phyloP scores from a whole-genome alignment of 192 early-diverging fungal species.

The Coemansia sp. region DNA sequence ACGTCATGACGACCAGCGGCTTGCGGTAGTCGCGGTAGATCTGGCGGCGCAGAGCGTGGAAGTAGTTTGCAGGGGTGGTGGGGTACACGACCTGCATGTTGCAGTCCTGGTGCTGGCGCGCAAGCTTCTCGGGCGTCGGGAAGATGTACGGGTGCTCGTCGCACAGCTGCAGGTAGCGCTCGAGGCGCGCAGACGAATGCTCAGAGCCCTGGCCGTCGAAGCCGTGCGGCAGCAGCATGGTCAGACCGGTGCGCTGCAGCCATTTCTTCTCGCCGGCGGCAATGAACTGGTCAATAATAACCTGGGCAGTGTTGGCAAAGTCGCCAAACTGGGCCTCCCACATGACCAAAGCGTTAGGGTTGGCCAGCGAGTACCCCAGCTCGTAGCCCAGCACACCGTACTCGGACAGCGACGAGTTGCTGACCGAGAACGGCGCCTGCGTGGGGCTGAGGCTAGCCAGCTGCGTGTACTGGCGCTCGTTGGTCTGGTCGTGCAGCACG shows the following conservation, averaged over 20 bases:
- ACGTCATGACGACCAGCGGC: slow-evolving; percentile 76
- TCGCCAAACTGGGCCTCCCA: slow-evolving; percentile 99
- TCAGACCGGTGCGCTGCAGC: slow-evolving; percentile 94
- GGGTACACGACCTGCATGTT: slow-evolving; percentile 98
- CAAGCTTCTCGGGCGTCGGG: slow-evolving; percentile 72
- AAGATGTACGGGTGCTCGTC: slow-evolving; percentile 91
- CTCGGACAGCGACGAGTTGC: slow-evolving; percentile 96
- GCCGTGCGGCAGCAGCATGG: slow-evolving; percentile 93
- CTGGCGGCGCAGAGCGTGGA: slow-evolving; percentile 93
- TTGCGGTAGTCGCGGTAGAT: slow-evolving; percentile 97
- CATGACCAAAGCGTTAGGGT: slow-evolving; percentile 89
- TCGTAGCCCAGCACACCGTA: slow-evolving; percentile 96
- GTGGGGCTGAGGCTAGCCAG: slow-evolving; percentile 85
- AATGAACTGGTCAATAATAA: slow-evolving; percentile 98
- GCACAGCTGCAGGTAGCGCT: slow-evolving; percentile 94
- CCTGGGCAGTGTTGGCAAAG: slow-evolving; percentile 96
- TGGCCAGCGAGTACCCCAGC: slow-evolving; percentile 93
- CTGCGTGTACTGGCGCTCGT: slow-evolving; percentile 76
- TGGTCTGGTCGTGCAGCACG: slow-evolving; percentile 93
- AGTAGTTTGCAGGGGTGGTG: slow-evolving; percentile 98
- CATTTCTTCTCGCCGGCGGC: slow-evolving; percentile 96
- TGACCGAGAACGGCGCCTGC: slow-evolving; percentile 85
- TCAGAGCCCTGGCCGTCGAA: slow-evolving; percentile 99
- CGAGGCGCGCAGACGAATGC: slow-evolving; percentile 93
- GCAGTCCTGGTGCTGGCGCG: slow-evolving; percentile 96